Evolutionary conservation across 495 filamentous ascomycete species (phyloP).

Genomic region (Jackrogersella multiformis): DNA sequence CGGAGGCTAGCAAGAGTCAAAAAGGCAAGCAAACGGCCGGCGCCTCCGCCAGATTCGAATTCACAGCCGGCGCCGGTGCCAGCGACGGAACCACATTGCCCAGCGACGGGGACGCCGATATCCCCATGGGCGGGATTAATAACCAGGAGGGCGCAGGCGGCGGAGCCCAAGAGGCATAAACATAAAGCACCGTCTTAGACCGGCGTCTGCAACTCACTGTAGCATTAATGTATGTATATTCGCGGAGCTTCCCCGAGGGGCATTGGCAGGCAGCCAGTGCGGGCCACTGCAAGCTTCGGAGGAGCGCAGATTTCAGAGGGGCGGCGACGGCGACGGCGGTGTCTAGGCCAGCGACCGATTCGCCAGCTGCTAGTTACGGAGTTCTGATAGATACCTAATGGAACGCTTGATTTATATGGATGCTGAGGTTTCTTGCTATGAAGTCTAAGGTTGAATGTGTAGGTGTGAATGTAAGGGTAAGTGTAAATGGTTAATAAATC

Average conservation of each 20-base stretch:
- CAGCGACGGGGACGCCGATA: slow-evolving; percentile 7
- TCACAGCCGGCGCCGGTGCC: slow-evolving; percentile 15
- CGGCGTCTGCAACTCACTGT: background rate
- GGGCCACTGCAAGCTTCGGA: background rate
- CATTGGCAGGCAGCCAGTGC: too few relatives aligned
- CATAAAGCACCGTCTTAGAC: background rate
- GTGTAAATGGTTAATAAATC: too few relatives aligned
- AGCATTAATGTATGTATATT: slow-evolving; percentile 14
- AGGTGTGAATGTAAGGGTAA: background rate
- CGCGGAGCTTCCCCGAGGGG: background rate
- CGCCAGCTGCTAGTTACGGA: background rate
- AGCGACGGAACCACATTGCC: slow-evolving; percentile 14
- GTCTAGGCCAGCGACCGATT: too few relatives aligned
- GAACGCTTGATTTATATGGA: background rate
- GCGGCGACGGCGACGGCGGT: slow-evolving; percentile 18
- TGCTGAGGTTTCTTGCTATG: background rate
- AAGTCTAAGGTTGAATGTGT: background rate
- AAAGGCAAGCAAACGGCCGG: slow-evolving; percentile 44
- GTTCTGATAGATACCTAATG: slow-evolving; percentile 12
- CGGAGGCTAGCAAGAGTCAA: slow-evolving; percentile 46
- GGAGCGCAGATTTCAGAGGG: background rate
- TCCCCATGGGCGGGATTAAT: slow-evolving; percentile 30
- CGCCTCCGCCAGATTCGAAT: slow-evolving; percentile 36
- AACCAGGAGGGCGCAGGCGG: slow-evolving; percentile 40
- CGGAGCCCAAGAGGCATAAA: slow-evolving; percentile 43